phyloP scores from a whole-genome alignment of 2,329 filamentous ascomycete species.

The Neocucurbitaria cava region DNA sequence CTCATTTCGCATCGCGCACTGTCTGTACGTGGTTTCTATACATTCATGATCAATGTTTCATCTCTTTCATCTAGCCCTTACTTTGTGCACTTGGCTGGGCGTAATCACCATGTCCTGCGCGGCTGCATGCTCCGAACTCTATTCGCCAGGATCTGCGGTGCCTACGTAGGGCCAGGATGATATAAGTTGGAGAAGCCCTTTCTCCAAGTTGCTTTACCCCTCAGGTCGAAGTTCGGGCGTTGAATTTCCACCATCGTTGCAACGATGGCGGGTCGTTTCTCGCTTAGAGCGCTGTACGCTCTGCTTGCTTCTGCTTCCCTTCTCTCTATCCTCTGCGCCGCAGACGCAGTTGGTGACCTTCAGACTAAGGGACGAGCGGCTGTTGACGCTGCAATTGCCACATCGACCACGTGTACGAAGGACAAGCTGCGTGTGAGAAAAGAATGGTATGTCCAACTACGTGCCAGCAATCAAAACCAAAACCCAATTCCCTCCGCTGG shows the following conservation, averaged over 20 bases:
- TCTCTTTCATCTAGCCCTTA: conserved; percentile 29
- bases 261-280: conserved; percentile 24
- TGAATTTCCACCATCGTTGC: neutral
- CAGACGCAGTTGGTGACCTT: conserved; percentile 37
- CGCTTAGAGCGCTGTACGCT: conserved; percentile 28
- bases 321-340: conserved; percentile 26
- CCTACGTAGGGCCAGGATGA: conserved; percentile 4
- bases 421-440: conserved; percentile 37
- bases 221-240: neutral
- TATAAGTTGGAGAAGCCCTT: conserved; percentile 25
- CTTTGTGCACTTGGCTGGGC: conserved; percentile 8
- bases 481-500: neutral
- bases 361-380: conserved; percentile 34
- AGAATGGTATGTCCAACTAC: conserved; percentile 32
- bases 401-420: conserved; percentile 39
- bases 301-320: conserved; percentile 28
- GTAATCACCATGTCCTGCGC: conserved; percentile 12
- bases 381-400: conserved; percentile 37
- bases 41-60: conserved; percentile 28
- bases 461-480: too few relatives aligned
- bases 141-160: conserved; percentile 4
- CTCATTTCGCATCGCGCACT: conserved; percentile 19
- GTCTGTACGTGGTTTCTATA: conserved; percentile 14
- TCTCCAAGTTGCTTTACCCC: conserved; percentile 1
- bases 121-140: conserved; percentile 17